Evolutionary conservation across 23 red algal genomes (phyloP).

Genomic region (Porphyridium purpureum): DNA sequence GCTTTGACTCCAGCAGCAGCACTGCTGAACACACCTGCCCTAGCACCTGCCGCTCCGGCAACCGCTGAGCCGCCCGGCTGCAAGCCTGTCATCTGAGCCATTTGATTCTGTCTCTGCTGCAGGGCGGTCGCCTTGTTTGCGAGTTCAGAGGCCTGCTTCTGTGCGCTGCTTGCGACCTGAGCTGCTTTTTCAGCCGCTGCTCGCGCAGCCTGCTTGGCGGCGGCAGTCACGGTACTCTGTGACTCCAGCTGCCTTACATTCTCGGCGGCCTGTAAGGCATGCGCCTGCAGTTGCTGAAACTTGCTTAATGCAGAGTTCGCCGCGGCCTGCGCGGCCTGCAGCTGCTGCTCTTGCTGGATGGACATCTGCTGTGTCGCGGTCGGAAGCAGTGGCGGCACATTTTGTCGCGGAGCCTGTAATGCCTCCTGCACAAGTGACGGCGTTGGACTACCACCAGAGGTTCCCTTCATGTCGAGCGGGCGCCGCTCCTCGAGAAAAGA

Average conservation of each 20-base stretch:
- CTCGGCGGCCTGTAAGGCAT: not conserved
- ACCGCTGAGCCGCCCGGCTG: not conserved
- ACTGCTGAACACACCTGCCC: not conserved
- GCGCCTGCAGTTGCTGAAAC: not conserved
- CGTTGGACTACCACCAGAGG: conserved; percentile 38
- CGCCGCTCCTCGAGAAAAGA: conserved; percentile 76
- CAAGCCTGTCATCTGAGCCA: too few relatives aligned
- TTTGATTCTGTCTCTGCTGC: too few relatives aligned
- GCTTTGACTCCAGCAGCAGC: not conserved
- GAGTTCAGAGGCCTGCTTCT: too few relatives aligned
- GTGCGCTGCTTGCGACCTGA: too few relatives aligned
- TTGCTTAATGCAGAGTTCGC: not conserved
- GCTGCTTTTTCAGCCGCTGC: not conserved
- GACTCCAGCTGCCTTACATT: not conserved
- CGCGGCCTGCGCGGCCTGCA: not conserved
- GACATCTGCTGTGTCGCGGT: not conserved
- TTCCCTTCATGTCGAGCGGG: too few relatives aligned
- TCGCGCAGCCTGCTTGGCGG: not conserved
- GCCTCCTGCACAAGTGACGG: conserved; percentile 28
- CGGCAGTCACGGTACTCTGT: not conserved
- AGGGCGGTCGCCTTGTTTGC: too few relatives aligned
- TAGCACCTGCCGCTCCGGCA: not conserved
- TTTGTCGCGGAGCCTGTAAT: conserved; percentile 25
- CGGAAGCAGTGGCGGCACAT: conserved; percentile 22
- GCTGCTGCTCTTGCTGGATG: conserved; percentile 4